These are phyloP conservation scores for Aleurites moluccanus DNA, from an alignment of 441 rosid species.

Conservation along the genomic window DNA sequence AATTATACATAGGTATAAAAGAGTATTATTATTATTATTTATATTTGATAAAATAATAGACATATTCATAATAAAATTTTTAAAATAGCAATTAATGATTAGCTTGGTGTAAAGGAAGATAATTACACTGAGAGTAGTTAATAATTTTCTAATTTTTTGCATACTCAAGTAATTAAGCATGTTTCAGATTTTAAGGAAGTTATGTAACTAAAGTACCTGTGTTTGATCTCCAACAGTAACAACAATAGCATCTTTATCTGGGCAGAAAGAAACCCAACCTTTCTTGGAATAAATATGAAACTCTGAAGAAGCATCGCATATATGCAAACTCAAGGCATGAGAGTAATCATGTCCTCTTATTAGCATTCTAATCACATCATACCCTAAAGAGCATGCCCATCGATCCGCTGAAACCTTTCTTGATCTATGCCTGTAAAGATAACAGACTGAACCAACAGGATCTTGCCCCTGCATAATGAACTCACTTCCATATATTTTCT, in stretches of 20 bases:
- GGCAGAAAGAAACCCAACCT: constrained; percentile 76
- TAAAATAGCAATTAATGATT: no score
- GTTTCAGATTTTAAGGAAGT: not conserved
- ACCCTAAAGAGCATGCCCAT: constrained; percentile 34
- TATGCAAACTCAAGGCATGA: constrained; percentile 63
- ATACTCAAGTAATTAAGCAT: no score
- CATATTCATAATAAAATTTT: no score
- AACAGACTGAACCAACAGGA: constrained; percentile 34
- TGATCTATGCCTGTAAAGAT: constrained; percentile 42
- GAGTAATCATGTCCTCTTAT: constrained; percentile 66
- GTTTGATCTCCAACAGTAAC: constrained; percentile 70
- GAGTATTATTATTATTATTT: no score
- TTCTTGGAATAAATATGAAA: constrained; percentile 86
- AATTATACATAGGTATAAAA: no score
- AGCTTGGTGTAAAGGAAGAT: no score
- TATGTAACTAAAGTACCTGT: constrained; percentile 36
- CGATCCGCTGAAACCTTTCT: constrained; percentile 24
- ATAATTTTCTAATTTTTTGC: no score
- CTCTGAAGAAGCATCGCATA: constrained; percentile 54
- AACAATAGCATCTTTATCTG: constrained; percentile 53
- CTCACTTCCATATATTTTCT: constrained; percentile 16
- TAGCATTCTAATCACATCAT: constrained; percentile 76
- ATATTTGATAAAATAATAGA: no score
- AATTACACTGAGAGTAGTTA: no score
- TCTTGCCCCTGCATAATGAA: constrained; percentile 29